A percentile compares a stretch with the other conserved stretches of the same genome.
Conservation (phyloP, 352 stramenopile genomes). For the Pythium insidiosum region DNA sequence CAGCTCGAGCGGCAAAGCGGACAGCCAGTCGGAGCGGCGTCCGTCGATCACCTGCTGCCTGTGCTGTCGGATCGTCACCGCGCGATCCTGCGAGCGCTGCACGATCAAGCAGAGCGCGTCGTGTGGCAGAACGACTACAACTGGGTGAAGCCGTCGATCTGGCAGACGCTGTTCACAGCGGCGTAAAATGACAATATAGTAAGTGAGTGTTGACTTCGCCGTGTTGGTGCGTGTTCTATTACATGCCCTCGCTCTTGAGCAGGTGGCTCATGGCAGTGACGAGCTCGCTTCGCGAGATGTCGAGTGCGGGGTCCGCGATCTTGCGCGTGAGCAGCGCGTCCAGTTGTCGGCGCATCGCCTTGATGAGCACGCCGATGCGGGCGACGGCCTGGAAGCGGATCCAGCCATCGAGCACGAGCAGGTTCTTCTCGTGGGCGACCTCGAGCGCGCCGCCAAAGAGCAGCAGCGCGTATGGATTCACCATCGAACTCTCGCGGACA, state of each 20-base stretch:
- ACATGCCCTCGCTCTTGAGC: constrained; percentile 81
- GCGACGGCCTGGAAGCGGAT: constrained; percentile 92
- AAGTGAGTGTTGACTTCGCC: no score
- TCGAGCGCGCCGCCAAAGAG: constrained; percentile 96
- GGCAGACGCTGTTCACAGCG: constrained; percentile 84
- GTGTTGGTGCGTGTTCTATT: no score
- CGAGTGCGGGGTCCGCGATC: constrained; percentile 88
- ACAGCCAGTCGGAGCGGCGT: constrained; percentile 1
- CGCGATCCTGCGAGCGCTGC: constrained; percentile 70
- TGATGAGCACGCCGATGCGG: constrained; percentile 94
- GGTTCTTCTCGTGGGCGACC: constrained; percentile 88
- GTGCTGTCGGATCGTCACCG: constrained; percentile 55
- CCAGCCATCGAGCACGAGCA: constrained; percentile 85
- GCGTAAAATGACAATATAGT: no score
- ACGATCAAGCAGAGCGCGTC: constrained; percentile 65
- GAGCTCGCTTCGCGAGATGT: constrained; percentile 84
- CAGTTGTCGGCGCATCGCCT: constrained; percentile 91
- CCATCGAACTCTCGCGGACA: constrained; percentile 95
- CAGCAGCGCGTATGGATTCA: constrained; percentile 94
- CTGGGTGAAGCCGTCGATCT: constrained; percentile 90
- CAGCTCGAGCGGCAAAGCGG: constrained; percentile 31
- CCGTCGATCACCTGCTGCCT: constrained; percentile 26
- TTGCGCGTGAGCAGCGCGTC: constrained; percentile 92
- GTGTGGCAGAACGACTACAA: constrained; percentile 90
- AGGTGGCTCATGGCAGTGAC: constrained; percentile 75